Evolutionary conservation across 1,284 basidiomycete species (phyloP), one percentile per base, ranked within the genome.

Genomic region (Ceratobasidium sp.): DNA sequence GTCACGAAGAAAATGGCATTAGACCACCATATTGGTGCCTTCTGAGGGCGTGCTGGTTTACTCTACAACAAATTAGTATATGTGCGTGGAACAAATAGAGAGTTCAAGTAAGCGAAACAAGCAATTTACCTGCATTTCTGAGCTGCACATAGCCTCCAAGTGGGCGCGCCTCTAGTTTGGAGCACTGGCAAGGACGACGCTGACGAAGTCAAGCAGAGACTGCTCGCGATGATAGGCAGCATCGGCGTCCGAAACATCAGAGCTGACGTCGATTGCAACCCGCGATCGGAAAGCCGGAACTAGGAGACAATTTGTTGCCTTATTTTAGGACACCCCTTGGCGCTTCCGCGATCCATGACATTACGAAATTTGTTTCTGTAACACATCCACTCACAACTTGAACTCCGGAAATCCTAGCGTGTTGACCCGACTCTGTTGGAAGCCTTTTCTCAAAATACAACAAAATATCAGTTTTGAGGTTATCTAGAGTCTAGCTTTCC

Each of bases 1-100:
- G 80, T 79, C n/a, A 87, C 76, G 78, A 93, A 92, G 81, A 93
- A 91, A 52, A 87, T 81, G 28, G 82, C 84, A 78, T 93, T 93
- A 14, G 84, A 81, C 88, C 89, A 91, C 90, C 89, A 91, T 63
- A 91, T 76, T 14, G 77, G 66, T 2, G 46, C 52, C 46, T 26
- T 67, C n/a, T 55, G 66, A 18, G 38, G 21, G n/a, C 47, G 38
- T 2, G 28, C 13, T 32, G 23, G 13, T 18, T 6, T 14, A 14
- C 7, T 9, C 59, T 62, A 21, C 23, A n/a, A 46, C n/a, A 35
- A n/a, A 35, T 35, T 32, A 38, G 35, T 38, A 11, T 38, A 38
- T 11, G 35, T 21, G 41, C n/a, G 3, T 28, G 9, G 8, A 13
- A n/a, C 43, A 47, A 26, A 38, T 23, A 44, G 23, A 44, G 23